Evolutionary conservation across 208 protist genomes (phyloP).

Genomic region (Acanthamoeba castellanii): DNA sequence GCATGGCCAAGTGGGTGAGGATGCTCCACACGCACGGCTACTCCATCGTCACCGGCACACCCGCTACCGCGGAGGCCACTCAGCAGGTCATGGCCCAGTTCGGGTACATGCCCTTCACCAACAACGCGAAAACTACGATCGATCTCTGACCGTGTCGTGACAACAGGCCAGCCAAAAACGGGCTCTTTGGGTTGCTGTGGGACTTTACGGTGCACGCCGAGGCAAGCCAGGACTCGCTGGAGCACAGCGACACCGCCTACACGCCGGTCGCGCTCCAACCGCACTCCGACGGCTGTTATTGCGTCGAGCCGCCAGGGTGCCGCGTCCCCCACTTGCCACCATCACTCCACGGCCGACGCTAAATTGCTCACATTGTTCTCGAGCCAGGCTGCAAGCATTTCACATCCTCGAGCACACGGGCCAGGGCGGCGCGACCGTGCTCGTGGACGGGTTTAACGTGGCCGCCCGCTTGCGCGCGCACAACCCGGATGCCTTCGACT

Average conservation of each 20-base stretch:
- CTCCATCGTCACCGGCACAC: conserved; percentile 43
- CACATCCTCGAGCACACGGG: conserved; percentile 68
- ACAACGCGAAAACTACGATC: too few species aligned
- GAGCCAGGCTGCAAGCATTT: conserved; percentile 48
- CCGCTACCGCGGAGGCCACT: conserved; percentile 33
- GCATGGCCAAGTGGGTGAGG: conserved; percentile 16
- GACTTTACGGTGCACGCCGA: conserved; percentile 64
- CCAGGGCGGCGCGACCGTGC: conserved; percentile 8
- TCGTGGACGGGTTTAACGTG: conserved; percentile 59
- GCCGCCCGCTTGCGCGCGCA: conserved; percentile 21
- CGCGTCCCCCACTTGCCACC: too few species aligned
- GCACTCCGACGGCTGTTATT: conserved; percentile 63
- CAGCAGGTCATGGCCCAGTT: conserved; percentile 53
- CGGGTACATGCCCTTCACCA: background rate
- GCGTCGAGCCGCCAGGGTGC: conserved; percentile 70
- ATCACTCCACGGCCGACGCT: background rate
- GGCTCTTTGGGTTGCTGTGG: conserved; percentile 63
- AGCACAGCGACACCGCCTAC: conserved; percentile 70
- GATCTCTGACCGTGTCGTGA: background rate
- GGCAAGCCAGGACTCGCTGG: background rate
- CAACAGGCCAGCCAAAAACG: conserved; percentile 19
- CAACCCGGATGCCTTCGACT: conserved; percentile 16
- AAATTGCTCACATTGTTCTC: background rate
- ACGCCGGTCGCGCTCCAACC: conserved; percentile 21
- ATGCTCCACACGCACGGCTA: conserved; percentile 58